phyloP scores from a whole-genome alignment of 768 basidiomycete species.

The Boletus subcaerulescens region DNA sequence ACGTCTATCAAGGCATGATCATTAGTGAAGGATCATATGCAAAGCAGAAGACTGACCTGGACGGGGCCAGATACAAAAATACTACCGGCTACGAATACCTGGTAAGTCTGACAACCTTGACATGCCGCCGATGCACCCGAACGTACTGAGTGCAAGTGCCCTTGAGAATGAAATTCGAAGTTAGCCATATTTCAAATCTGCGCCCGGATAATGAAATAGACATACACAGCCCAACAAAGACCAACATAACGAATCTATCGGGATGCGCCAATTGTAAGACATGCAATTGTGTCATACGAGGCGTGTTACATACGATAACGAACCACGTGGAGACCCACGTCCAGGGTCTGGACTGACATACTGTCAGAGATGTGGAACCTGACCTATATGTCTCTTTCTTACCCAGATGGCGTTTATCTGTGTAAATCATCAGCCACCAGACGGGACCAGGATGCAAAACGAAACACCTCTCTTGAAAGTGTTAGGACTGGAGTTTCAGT shows the following conservation, averaged over 20 bases:
- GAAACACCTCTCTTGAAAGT: conserved; percentile 12
- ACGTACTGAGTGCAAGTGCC: conserved; percentile 3
- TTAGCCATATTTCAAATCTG: not conserved
- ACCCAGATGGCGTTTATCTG: conserved; percentile 18
- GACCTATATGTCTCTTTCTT: not conserved
- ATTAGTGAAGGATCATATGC: not conserved
- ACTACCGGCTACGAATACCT: not conserved
- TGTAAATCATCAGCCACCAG: not conserved
- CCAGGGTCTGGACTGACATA: conserved; percentile 6
- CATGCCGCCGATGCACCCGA: not conserved
- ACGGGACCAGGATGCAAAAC: not conserved
- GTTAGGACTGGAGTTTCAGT: conserved; percentile 8
- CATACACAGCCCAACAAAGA: conserved; percentile 11
- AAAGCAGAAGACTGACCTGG: not conserved
- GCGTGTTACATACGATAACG: conserved; percentile 6
- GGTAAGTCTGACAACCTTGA: not conserved
- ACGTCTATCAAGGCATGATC: conserved; percentile 1
- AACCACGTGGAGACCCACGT: conserved; percentile 16
- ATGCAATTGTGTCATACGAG: not conserved
- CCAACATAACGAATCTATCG: conserved; percentile 16
- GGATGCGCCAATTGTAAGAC: not conserved
- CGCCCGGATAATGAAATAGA: not conserved
- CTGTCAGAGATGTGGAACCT: not conserved
- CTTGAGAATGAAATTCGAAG: not conserved
- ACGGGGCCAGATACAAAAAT: conserved; percentile 4